Evolutionary conservation across 495 filamentous ascomycete species (phyloP).

Genomic region (Aspergillus affinis): DNA sequence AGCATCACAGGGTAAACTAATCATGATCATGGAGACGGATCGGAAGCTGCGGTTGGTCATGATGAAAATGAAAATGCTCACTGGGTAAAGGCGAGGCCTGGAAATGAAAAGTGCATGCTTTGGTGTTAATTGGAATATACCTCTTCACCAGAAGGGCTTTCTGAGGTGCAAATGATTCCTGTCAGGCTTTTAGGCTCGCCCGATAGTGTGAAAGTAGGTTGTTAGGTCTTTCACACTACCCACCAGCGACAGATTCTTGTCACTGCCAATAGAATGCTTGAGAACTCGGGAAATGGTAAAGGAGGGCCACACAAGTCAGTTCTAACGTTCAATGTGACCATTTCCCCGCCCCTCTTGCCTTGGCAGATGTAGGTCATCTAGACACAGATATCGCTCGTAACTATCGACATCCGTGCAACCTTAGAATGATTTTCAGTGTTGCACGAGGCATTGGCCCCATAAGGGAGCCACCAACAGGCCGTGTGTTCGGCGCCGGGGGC

Average conservation of each 20-base stretch:
- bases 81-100: slow-evolving; percentile 4
- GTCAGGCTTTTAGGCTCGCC: neutral
- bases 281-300: neutral
- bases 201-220: neutral
- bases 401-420: slow-evolving; percentile 17
- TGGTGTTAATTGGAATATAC: neutral
- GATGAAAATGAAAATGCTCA: slow-evolving; percentile 32
- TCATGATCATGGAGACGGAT: slow-evolving; percentile 44
- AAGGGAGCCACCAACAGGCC: slow-evolving; percentile 15
- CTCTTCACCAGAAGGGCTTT: too few relatives aligned
- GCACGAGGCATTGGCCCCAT: slow-evolving; percentile 17
- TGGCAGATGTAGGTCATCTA: neutral
- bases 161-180: neutral
- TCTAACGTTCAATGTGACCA: neutral
- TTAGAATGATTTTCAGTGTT: slow-evolving; percentile 16
- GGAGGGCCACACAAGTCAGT: neutral
- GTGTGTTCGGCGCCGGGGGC: neutral
- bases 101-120: neutral
- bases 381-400: slow-evolving; percentile 10
- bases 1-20: slow-evolving; percentile 25
- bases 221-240: neutral
- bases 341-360: neutral
- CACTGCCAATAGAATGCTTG: neutral
- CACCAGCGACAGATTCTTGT: neutral
- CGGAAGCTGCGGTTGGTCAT: slow-evolving; percentile 34